Evolutionary conservation across 495 filamentous ascomycete species (phyloP).

Genomic region (Talaromyces liani): DNA sequence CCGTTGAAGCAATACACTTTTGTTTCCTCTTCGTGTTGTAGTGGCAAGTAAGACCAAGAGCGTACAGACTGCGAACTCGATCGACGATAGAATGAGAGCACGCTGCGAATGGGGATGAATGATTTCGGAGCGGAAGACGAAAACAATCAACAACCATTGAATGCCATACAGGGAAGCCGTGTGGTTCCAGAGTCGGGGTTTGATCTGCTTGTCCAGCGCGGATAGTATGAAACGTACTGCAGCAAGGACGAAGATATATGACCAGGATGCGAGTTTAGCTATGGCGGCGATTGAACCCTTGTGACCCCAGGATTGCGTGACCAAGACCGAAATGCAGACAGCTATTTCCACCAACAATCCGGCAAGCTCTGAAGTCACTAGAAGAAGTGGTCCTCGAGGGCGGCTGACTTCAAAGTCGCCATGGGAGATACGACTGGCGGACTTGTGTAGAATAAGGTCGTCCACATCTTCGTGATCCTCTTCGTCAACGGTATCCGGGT

Average conservation of each 20-base stretch:
- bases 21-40: slow-evolving; percentile 86
- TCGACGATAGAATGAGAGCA: slow-evolving; percentile 52
- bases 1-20: slow-evolving; percentile 75
- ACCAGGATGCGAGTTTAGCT: slow-evolving; percentile 63
- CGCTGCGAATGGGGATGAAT: slow-evolving; percentile 60
- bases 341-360: slow-evolving; percentile 65
- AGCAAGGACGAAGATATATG: slow-evolving; percentile 72
- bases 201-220: slow-evolving; percentile 50
- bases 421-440: slow-evolving; percentile 51
- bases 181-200: slow-evolving; percentile 85
- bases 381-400: slow-evolving; percentile 61
- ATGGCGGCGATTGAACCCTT: slow-evolving; percentile 54
- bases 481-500: slow-evolving; percentile 37
- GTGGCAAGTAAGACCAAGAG: slow-evolving; percentile 68
- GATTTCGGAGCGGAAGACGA: slow-evolving; percentile 77
- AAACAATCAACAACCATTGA: slow-evolving; percentile 69
- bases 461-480: slow-evolving; percentile 60
- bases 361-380: slow-evolving; percentile 65
- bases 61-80: slow-evolving; percentile 66
- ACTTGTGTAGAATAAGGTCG: slow-evolving; percentile 55
- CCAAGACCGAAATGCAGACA: slow-evolving; percentile 55
- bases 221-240: slow-evolving; percentile 66
- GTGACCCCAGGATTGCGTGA: slow-evolving; percentile 46
- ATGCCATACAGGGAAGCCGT: slow-evolving; percentile 78
- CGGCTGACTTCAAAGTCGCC: slow-evolving; percentile 69